Evolutionary conservation across 495 filamentous ascomycete species (phyloP), one percentile per base, ranked within the genome.

Genomic region (Penicillium nucicola): DNA sequence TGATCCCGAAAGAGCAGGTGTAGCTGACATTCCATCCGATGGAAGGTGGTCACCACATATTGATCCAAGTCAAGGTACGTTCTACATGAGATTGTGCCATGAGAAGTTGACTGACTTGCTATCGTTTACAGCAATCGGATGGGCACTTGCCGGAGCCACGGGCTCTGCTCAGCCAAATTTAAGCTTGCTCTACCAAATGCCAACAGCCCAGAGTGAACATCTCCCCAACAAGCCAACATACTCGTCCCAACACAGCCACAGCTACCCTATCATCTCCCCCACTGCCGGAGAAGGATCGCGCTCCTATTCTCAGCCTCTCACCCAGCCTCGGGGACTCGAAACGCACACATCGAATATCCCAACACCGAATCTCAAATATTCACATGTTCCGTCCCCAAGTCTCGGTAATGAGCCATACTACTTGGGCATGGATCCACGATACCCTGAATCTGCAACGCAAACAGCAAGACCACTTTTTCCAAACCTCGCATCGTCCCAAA

Each of bases 141-240:
- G 84, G 80, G 86, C 87, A 30, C 76, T 92, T 15, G 89, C 88
- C 2, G 88, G 88, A 38, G 89, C 85, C 12, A 90, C 86, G 20
- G 88, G 91, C 59, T 91, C 88, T 14, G 86, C 88, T 6, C 89
- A 86, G 55, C 84, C 87, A 0, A 90, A 86, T 58, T 69, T 92
- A 3, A 90, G 88, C 40, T 71, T 89, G 36, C 74, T 90, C 35
- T 90, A 86, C 58, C 82, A 87, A 48, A 81, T 72, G 63, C 71
- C 72, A 7, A 66, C 65, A 8, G 51, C 58, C 3, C 67, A 64
- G 4, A 15, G 49, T 0, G 59, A 68, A 18, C 18, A 56, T 0
- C n/a, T 42, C 1, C 7, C 62, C 30, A 48, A 54, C 4, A 67
- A 57, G 23, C 53, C 58, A 1, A 40, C 61, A 17, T 65, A 63